Evolutionary conservation across 352 stramenopile genomes (phyloP).

Genomic region (Elongisporangium prolatum): DNA sequence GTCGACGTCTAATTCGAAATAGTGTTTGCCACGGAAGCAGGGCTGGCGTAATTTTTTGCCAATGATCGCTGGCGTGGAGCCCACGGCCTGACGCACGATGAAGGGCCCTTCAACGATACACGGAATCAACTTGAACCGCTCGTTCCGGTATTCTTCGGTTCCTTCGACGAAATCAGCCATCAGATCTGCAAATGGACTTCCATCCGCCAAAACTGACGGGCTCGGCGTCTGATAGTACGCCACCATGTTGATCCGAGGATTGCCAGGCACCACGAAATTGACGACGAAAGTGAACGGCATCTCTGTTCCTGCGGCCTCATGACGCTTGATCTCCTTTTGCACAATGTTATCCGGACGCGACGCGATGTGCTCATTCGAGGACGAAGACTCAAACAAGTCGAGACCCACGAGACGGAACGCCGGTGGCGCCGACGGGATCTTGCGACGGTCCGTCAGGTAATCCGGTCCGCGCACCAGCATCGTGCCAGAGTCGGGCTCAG

Average conservation of each 20-base stretch:
- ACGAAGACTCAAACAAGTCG: constrained; percentile 56
- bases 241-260: constrained; percentile 53
- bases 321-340: constrained; percentile 50
- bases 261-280: constrained; percentile 72
- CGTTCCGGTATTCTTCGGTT: constrained; percentile 71
- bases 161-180: constrained; percentile 73
- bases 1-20: constrained; percentile 77
- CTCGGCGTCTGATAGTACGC: constrained; percentile 69
- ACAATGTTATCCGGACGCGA: constrained; percentile 53
- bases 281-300: constrained; percentile 80
- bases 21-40: constrained; percentile 52
- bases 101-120: constrained; percentile 79
- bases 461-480: constrained; percentile 72
- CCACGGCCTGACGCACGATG: constrained; percentile 74
- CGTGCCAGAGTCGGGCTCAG: constrained; percentile 48
- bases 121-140: constrained; percentile 80
- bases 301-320: constrained; percentile 48
- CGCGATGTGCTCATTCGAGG: constrained; percentile 57
- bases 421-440: constrained; percentile 64
- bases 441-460: constrained; percentile 63
- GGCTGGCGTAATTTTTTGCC: constrained; percentile 75
- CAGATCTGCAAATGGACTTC: constrained; percentile 59
- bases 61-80: constrained; percentile 62
- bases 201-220: constrained; percentile 43
- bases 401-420: constrained; percentile 63